phyloP scores from a whole-genome alignment of 768 basidiomycete species.

The Termitomyces sp. region DNA sequence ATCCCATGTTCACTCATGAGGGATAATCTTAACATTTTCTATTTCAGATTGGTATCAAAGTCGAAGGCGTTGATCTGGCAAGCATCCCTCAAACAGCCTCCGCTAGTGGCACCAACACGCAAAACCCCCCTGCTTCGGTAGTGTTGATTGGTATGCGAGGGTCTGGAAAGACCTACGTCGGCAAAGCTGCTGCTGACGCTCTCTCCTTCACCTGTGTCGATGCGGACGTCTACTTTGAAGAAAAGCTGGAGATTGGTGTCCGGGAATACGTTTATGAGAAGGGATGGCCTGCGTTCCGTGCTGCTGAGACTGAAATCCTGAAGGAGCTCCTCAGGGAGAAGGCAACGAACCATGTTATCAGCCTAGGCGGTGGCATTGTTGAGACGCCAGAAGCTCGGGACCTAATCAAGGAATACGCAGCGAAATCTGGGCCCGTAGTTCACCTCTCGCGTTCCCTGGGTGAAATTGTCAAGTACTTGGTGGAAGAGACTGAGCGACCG shows the following conservation, averaged over 20 bases:
- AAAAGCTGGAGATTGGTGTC: slow-evolving; percentile 56
- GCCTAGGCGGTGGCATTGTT: slow-evolving; percentile 92
- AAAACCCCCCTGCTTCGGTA: slow-evolving; percentile 14
- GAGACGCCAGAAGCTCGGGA: slow-evolving; percentile 78
- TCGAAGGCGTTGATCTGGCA: slow-evolving; percentile 80
- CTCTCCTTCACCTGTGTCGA: slow-evolving; percentile 76
- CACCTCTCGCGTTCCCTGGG: slow-evolving; percentile 78
- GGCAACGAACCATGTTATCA: slow-evolving; percentile 68
- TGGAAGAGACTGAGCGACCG: slow-evolving; percentile 72
- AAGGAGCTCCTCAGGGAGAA: slow-evolving; percentile 61
- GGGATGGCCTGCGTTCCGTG: slow-evolving; percentile 91
- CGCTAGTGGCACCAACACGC: slow-evolving; percentile 31
- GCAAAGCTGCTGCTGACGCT: slow-evolving; percentile 67
- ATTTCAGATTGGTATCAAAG: slow-evolving; percentile 79
- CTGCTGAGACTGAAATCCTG: slow-evolving; percentile 69
- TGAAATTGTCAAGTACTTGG: slow-evolving; percentile 80
- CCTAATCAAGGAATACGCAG: slow-evolving; percentile 63
- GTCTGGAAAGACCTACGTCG: slow-evolving; percentile 90
- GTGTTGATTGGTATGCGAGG: slow-evolving; percentile 77
- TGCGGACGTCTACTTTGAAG: slow-evolving; percentile 77
- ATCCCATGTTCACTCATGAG: neutral
- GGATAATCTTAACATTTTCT: neutral
- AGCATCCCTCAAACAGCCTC: slow-evolving; percentile 36
- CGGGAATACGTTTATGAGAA: slow-evolving; percentile 75
- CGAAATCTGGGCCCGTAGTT: slow-evolving; percentile 68